These are phyloP conservation scores for Coelastrella sp. DNA, from an alignment of 139 green algal genomes.

Conservation along the genomic window DNA sequence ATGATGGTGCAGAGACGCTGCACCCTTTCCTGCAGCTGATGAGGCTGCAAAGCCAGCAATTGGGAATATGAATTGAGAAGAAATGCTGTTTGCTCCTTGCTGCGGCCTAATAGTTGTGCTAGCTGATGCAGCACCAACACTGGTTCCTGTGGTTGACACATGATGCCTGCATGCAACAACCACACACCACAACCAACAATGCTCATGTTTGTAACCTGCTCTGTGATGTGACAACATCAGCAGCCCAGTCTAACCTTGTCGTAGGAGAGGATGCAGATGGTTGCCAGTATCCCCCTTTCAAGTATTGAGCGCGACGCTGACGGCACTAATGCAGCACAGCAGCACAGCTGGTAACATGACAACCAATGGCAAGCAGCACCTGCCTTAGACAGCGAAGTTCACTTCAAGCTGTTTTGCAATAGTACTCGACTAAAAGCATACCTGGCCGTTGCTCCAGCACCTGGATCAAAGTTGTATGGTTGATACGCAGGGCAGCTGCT, in stretches of 20 bases:
- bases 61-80: slow-evolving; percentile 13
- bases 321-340: background rate
- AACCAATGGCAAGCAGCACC: background rate
- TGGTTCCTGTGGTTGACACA: slow-evolving; percentile 3
- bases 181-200: background rate
- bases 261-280: no score
- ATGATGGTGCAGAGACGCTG: background rate
- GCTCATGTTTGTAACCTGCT: no score
- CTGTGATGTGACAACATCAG: no score
- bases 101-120: background rate
- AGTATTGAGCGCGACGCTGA: no score
- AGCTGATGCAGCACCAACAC: slow-evolving; percentile 9
- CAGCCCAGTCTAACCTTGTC: no score
- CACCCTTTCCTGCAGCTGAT: slow-evolving; percentile 13
- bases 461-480: background rate
- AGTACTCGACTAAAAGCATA: background rate
- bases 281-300: no score
- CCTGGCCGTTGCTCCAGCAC: background rate
- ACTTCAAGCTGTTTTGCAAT: no score
- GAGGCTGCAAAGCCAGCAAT: background rate
- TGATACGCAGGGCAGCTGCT: background rate
- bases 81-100: slow-evolving; percentile 2
- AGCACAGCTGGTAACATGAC: background rate
- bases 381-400: background rate
- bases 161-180: background rate